Conservation (phyloP, 2,329 filamentous ascomycete genomes). For the Cercospora brassicicola region DNA sequence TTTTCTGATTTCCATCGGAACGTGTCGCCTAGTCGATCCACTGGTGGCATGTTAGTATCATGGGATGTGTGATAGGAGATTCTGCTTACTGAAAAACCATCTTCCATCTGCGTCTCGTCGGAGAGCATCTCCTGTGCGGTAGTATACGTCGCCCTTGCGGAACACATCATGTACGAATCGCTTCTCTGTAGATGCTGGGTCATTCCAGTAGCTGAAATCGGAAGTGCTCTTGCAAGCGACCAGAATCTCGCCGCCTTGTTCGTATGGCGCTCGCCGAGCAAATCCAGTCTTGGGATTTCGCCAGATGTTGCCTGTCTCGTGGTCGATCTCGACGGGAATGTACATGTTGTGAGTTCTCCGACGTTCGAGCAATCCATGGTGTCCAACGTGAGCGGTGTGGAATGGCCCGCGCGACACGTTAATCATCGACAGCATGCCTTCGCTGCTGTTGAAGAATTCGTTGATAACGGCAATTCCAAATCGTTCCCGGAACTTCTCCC, state of each 20-base stretch:
- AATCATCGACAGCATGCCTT: constrained; percentile 64
- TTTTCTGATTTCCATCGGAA: constrained; percentile 71
- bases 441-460: constrained; percentile 78
- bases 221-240: constrained; percentile 60
- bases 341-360: constrained; percentile 55
- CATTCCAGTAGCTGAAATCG: constrained; percentile 67
- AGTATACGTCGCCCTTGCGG: constrained; percentile 74
- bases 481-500: constrained; percentile 63
- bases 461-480: constrained; percentile 63
- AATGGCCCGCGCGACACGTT: constrained; percentile 56
- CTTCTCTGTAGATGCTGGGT: constrained; percentile 64
- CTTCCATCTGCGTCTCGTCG: constrained; percentile 68
- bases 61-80: neutral
- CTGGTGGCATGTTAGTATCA: constrained; percentile 30
- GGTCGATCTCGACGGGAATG: constrained; percentile 68
- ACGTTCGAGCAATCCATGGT: constrained; percentile 66
- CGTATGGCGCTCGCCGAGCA: constrained; percentile 62
- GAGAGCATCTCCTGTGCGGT: constrained; percentile 82
- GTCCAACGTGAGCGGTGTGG: constrained; percentile 64
- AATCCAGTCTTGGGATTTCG: constrained; percentile 69
- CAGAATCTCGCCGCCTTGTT: constrained; percentile 73
- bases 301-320: constrained; percentile 65
- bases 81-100: constrained; percentile 61
- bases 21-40: constrained; percentile 76
- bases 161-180: constrained; percentile 62